Conservation (phyloP, 768 basidiomycete genomes). For the Podaxis sp. region DNA sequence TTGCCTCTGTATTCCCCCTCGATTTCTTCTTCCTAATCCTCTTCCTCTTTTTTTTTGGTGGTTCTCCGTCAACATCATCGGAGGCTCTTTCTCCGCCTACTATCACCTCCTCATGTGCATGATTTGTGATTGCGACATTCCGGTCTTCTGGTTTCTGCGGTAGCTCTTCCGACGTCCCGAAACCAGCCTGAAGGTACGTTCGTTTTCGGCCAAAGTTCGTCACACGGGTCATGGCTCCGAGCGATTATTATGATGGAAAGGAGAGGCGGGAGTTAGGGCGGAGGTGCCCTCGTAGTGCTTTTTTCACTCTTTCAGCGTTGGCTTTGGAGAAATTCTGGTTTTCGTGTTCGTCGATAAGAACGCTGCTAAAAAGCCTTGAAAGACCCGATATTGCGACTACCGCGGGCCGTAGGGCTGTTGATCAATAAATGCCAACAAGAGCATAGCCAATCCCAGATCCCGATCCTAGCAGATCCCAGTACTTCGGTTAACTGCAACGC, state of each 20-base stretch:
- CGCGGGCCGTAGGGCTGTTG: neutral
- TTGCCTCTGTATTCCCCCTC: slow-evolving; percentile 24
- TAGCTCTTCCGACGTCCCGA: slow-evolving; percentile 24
- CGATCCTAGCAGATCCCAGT: too few relatives aligned
- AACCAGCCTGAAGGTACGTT: slow-evolving; percentile 66
- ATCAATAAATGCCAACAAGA: neutral
- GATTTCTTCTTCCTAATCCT: slow-evolving; percentile 42
- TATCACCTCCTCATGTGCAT: slow-evolving; percentile 19
- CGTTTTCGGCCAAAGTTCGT: slow-evolving; percentile 77
- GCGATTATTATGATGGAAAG: neutral
- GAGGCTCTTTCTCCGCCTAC: neutral
- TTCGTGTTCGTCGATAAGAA: neutral
- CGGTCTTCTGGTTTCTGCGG: slow-evolving; percentile 15
- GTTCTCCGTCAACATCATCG: slow-evolving; percentile 16
- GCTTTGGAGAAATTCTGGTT: too few relatives aligned
- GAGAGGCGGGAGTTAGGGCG: neutral
- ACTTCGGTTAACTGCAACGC: too few relatives aligned
- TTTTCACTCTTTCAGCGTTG: too few relatives aligned
- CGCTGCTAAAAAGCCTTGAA: neutral
- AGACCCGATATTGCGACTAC: neutral
- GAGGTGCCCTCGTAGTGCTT: too few relatives aligned
- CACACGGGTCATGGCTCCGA: slow-evolving; percentile 62
- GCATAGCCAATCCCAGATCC: too few relatives aligned
- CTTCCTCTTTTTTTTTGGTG: slow-evolving; percentile 56
- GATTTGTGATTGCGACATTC: neutral